Conservation (phyloP, 2,329 filamentous ascomycete genomes). For the Aspergillus terreus region DNA sequence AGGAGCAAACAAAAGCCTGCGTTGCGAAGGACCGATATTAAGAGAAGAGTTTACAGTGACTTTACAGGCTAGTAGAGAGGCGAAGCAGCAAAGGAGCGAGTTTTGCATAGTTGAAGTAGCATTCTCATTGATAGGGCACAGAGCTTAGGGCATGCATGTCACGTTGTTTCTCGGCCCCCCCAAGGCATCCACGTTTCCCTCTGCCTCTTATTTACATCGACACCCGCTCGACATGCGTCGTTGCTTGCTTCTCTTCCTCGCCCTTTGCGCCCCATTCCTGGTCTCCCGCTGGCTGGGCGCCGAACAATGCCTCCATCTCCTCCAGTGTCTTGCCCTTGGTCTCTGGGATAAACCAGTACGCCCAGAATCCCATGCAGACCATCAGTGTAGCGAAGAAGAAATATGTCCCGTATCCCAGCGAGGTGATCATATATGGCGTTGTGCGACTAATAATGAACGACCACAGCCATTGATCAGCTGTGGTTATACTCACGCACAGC, state of each 20-base stretch:
- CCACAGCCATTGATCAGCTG: conserved; percentile 67
- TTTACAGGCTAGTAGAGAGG: no score
- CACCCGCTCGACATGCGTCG: background rate
- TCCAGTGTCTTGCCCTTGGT: conserved; percentile 28
- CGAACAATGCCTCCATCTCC: conserved; percentile 26
- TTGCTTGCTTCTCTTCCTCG: background rate
- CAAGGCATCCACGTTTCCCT: background rate
- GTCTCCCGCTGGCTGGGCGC: background rate
- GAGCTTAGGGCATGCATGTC: background rate
- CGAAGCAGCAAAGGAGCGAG: no score
- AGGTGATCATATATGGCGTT: conserved; percentile 58
- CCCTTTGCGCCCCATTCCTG: background rate
- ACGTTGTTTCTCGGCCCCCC: background rate
- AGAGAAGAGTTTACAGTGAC: no score
- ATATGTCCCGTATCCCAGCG: conserved; percentile 18
- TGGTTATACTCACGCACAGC: conserved; percentile 63
- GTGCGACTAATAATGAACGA: conserved; percentile 67
- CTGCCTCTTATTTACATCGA: background rate
- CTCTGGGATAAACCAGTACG: conserved; percentile 26
- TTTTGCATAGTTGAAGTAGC: background rate
- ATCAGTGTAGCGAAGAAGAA: conserved; percentile 17
- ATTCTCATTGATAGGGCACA: background rate
- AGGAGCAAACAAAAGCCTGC: no score
- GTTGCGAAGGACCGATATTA: no score
- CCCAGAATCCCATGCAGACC: conserved; percentile 14